Percentiles rank a stretch among this genome's conserved stretches.
Evolutionary conservation across 2,329 filamentous ascomycete species (phyloP).

Genomic region (Cryoendolithus antarcticus): DNA sequence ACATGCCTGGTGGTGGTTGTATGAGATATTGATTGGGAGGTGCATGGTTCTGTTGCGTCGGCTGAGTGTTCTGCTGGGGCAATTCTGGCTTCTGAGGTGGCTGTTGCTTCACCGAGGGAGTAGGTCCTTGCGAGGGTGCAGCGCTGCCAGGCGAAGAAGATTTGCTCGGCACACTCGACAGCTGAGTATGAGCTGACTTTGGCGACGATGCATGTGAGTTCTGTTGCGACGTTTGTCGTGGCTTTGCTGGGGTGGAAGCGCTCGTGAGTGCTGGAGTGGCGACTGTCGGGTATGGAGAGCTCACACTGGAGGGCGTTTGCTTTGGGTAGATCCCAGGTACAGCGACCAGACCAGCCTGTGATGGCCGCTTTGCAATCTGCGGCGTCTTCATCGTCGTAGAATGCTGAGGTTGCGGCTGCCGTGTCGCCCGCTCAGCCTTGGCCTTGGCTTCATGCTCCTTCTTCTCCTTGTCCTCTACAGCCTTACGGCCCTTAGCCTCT

Average conservation of each 20-base stretch:
- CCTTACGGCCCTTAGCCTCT: slow-evolving; percentile 58
- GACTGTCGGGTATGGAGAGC: slow-evolving; percentile 67
- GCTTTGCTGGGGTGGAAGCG: slow-evolving; percentile 64
- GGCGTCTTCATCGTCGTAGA: slow-evolving; percentile 4
- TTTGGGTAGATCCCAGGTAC: slow-evolving; percentile 42
- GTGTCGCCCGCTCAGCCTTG: slow-evolving; percentile 32
- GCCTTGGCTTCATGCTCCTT: slow-evolving; percentile 48
- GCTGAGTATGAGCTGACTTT: slow-evolving; percentile 46
- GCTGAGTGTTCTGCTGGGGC: slow-evolving; percentile 46
- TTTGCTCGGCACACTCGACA: slow-evolving; percentile 35
- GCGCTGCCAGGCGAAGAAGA: slow-evolving; percentile 47
- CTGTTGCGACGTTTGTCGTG: slow-evolving; percentile 69
- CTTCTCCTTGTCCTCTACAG: slow-evolving; percentile 43
- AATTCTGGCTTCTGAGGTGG: slow-evolving; percentile 45
- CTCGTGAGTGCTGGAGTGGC: slow-evolving; percentile 76
- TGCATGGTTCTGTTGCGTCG: slow-evolving; percentile 7
- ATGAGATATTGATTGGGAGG: slow-evolving; percentile 50
- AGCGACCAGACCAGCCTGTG: slow-evolving; percentile 43
- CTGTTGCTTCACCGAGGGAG: slow-evolving; percentile 51
- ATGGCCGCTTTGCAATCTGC: slow-evolving; percentile 43
- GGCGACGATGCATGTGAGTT: slow-evolving; percentile 58
- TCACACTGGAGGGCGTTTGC: slow-evolving; percentile 41
- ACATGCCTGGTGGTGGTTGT: slow-evolving; percentile 44
- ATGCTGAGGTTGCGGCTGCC: slow-evolving; percentile 28
- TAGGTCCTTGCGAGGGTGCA: slow-evolving; percentile 49